Evolutionary conservation across 2,329 filamentous ascomycete genomes (phyloP).

Genomic region (Mariannaea elegans): DNA sequence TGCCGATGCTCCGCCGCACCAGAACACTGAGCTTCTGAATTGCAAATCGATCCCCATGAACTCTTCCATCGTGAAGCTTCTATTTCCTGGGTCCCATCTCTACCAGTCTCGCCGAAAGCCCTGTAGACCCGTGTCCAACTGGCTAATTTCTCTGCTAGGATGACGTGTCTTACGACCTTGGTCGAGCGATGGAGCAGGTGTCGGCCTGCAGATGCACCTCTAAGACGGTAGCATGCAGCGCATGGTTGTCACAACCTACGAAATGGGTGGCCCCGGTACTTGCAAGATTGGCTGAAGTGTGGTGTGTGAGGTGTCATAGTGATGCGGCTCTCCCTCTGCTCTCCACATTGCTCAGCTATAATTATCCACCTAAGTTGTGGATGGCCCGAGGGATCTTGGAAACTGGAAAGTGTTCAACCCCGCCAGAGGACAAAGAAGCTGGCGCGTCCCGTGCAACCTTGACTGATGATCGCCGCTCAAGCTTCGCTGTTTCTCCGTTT

Average conservation of each 20-base stretch:
- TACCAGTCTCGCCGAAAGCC: neutral
- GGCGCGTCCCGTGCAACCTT: neutral
- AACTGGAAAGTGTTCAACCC: too few relatives aligned
- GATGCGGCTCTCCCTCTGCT: conserved; percentile 6
- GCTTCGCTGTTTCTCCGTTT: conserved; percentile 3
- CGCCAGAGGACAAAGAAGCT: too few relatives aligned
- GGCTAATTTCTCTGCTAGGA: conserved; percentile 11
- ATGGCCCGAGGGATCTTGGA: neutral
- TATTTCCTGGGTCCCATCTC: neutral
- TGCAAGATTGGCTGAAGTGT: conserved; percentile 6
- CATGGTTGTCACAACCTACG: conserved; percentile 3
- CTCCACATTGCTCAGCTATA: conserved; percentile 10
- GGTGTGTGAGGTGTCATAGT: conserved; percentile 9
- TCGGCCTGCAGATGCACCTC: conserved; percentile 15
- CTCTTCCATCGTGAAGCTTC: neutral
- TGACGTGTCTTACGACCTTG: conserved; percentile 31
- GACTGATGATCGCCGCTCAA: conserved; percentile 5
- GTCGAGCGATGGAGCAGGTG: conserved; percentile 2
- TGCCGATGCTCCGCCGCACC: neutral
- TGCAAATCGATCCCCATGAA: neutral
- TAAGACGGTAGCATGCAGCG: conserved; percentile 11
- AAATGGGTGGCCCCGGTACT: conserved; percentile 14
- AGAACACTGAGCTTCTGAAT: neutral
- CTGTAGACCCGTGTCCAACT: neutral
- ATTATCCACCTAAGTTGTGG: conserved; percentile 10